Base-by-base conservation (phyloP, 345 rosid genomes). In the Populus deltoides region DNA sequence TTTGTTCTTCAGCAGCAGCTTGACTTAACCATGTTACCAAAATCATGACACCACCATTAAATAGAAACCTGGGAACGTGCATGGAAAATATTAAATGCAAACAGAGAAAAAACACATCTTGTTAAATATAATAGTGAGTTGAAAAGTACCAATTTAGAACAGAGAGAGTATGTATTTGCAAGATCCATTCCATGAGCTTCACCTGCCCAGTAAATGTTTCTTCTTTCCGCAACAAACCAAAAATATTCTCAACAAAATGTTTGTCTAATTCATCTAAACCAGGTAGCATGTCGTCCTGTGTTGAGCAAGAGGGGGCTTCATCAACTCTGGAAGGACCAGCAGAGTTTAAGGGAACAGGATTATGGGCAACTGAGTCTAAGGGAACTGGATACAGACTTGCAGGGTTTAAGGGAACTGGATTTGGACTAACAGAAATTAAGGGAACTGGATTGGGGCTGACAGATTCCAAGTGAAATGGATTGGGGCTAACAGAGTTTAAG, bases 191-290 rank as follows among this genome's bases (percentile, higher is more conserved):
- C 98, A 94, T 85, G 77, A 97, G 85, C 84, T 91, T 97, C 74
- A 86, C 92, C 81, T 92, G 97, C 82, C 99, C 99, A 68, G 90
- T 86, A 86, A 94, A 96, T 22, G 97, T 89, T 79, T 93, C 99
- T 80, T 94, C 98, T 86, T 86, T 91, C 66, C 81, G 80, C 91
- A 97, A 80, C 81, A 82, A 76, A 51, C 72, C 79, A 80, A 94
- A 92, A 74, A 97, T 89, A 79, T 85, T 93, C 75, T 90, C 89
- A 79, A 90, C 85, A 82, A 97, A 97, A 80, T 85, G 82, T 77
- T 86, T 90, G 75, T 94, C 99, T 71, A 82, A 66, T 53, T 88
- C 97, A 68, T 88, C 85, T 83, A 91, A 78, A 80, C 86, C 90
- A 79, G 88, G 77, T 72, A 90, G 86, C 77, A 80, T 63, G 70